These are phyloP conservation scores for Calocybe gangraenosa DNA, from an alignment of 768 basidiomycete species.

Conservation along the genomic window DNA sequence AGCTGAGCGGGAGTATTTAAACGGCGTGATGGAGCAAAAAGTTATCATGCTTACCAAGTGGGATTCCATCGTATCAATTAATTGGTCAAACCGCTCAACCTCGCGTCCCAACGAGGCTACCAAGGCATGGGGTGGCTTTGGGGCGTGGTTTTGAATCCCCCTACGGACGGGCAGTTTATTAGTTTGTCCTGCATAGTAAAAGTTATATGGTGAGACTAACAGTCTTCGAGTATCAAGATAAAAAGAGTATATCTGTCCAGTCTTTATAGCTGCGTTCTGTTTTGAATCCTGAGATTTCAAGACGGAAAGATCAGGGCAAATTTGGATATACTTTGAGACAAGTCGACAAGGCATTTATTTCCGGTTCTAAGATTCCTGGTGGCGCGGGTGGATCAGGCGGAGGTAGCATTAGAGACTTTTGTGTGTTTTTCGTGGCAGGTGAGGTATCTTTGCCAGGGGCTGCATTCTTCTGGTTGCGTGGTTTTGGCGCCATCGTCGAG, in stretches of 20 bases:
- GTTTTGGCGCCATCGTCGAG: conserved; percentile 41
- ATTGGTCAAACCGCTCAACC: conserved; percentile 74
- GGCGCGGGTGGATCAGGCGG: conserved; percentile 40
- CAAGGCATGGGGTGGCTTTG: conserved; percentile 61
- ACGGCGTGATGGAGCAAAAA: background rate
- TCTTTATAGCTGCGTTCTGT: conserved; percentile 64
- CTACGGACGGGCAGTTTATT: conserved; percentile 27
- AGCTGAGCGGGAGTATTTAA: conserved; percentile 36
- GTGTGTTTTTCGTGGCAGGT: conserved; percentile 15
- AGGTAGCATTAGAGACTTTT: conserved; percentile 50
- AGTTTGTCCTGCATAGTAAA: background rate
- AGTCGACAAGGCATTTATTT: conserved; percentile 51
- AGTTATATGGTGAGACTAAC: conserved; percentile 35
- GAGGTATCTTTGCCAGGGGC: conserved; percentile 18
- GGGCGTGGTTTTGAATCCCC: conserved; percentile 52
- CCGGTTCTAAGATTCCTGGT: conserved; percentile 53
- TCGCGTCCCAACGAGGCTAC: conserved; percentile 66
- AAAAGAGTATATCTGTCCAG: conserved; percentile 68
- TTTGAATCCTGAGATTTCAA: conserved; percentile 6
- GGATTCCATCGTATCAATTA: conserved; percentile 75
- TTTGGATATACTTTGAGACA: conserved; percentile 52
- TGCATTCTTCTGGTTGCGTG: conserved; percentile 30
- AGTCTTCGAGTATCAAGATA: conserved; percentile 61
- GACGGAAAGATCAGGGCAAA: background rate
- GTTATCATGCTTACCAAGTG: conserved; percentile 47